A percentile compares a stretch with the other conserved stretches of the same genome.
Conservation (phyloP, 768 basidiomycete genomes). For the Bullera alba region DNA sequence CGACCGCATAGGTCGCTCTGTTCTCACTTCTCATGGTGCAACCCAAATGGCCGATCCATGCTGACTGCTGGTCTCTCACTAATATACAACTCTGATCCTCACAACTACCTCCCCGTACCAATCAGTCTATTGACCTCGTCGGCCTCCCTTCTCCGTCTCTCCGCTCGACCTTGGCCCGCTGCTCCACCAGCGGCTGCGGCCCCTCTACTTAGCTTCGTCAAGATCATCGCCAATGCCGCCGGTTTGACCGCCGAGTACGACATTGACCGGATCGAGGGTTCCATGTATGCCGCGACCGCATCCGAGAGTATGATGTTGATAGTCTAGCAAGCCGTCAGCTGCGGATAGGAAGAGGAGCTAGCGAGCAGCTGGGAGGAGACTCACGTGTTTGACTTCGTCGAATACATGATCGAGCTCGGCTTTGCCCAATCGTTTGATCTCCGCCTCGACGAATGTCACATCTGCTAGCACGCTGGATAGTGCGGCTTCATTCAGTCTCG, state of each 20-base stretch:
- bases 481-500: constrained; percentile 79
- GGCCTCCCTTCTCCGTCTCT: constrained; percentile 35
- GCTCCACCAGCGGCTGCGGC: constrained; percentile 9
- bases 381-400: constrained; percentile 67
- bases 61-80: too few relatives aligned
- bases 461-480: constrained; percentile 79
- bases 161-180: constrained; percentile 23
- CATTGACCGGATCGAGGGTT: constrained; percentile 49
- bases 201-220: constrained; percentile 41
- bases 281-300: constrained; percentile 70
- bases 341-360: neutral
- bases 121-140: too few relatives aligned
- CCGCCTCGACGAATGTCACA: constrained; percentile 80
- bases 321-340: constrained; percentile 23
- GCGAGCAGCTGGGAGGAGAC: constrained; percentile 41
- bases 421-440: constrained; percentile 68
- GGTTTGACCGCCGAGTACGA: constrained; percentile 43
- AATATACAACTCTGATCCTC: too few relatives aligned
- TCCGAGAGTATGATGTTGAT: constrained; percentile 60
- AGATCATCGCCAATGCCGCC: constrained; percentile 33
- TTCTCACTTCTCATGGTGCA: too few relatives aligned
- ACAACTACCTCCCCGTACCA: too few relatives aligned
- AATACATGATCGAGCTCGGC: constrained; percentile 66
- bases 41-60: too few relatives aligned
- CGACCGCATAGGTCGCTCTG: too few relatives aligned